These are phyloP conservation scores for Mycena galericulata DNA, from an alignment of 768 basidiomycete genomes.

Conservation along the genomic window DNA sequence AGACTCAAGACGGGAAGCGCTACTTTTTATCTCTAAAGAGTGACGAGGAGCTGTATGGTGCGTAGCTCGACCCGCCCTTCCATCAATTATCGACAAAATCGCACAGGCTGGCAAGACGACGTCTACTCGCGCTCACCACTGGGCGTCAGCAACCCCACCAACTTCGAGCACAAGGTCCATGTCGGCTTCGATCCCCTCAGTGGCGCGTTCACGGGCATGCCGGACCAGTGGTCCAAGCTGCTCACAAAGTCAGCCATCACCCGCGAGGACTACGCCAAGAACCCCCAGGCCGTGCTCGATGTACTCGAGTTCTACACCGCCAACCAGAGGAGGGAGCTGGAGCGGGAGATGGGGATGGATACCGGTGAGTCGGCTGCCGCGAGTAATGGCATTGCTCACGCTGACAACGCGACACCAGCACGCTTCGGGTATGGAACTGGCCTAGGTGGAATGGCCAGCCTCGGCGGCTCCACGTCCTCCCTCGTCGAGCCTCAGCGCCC, in stretches of 20 bases:
- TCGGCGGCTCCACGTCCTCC: slow-evolving; percentile 46
- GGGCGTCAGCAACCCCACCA: slow-evolving; percentile 94
- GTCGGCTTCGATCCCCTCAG: slow-evolving; percentile 96
- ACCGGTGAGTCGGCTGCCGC: slow-evolving; percentile 3
- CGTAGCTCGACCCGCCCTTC: too few species aligned
- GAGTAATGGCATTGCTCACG: slow-evolving; percentile 28
- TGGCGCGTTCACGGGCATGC: slow-evolving; percentile 96
- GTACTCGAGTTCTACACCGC: slow-evolving; percentile 99
- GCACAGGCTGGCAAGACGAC: slow-evolving; percentile 89
- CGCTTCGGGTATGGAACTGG: slow-evolving; percentile 95
- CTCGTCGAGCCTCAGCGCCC: slow-evolving; percentile 50
- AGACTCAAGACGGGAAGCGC: slow-evolving; percentile 81
- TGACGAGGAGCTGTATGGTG: slow-evolving; percentile 93
- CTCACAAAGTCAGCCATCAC: slow-evolving; percentile 98
- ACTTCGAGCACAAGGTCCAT: slow-evolving; percentile 99
- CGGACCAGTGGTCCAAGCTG: slow-evolving; percentile 98
- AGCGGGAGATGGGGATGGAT: slow-evolving; percentile 56
- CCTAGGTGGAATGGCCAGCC: slow-evolving; percentile 78
- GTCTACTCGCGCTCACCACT: slow-evolving; percentile 92
- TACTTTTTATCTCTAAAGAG: slow-evolving; percentile 87
- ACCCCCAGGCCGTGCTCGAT: slow-evolving; percentile 97
- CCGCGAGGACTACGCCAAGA: slow-evolving; percentile 95
- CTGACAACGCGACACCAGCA: slow-evolving; percentile 57
- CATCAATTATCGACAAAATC: not conserved
- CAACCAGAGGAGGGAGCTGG: slow-evolving; percentile 94